Base-by-base conservation (phyloP, 306 rosid species). In the Cajanus cajan region DNA sequence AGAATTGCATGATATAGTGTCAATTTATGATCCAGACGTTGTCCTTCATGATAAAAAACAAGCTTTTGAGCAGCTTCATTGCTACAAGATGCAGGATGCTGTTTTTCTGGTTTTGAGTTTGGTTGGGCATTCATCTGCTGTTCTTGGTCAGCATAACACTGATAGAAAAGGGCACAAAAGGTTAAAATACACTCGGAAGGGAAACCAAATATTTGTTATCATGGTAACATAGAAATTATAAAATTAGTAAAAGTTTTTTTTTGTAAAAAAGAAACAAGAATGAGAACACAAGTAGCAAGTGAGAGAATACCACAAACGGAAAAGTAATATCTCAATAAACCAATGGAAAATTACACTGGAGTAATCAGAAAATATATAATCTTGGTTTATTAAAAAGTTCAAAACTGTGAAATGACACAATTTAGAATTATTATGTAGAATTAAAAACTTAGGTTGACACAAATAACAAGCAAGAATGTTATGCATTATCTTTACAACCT, bases 1-100 rank as follows among this genome's bases (percentile, higher is more conserved):
- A 96, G 90, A 88, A 96, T 88, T 65, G 96, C 92, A 86, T 96
- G 99, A 82, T 96, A 96, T 31, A 96, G 62, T 19, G 94, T 91
- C 87, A 85, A 74, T 34, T 83, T 78, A 79, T 71, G 84, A 65
- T 90, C 91, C 63, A 96, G 84, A 70, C 75, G 82, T 78, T 91
- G 88, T 80, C 88, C 97, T 43, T 90, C 99, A 22, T 93, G 91
- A 81, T 71, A 88, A 88, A 93, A 89, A 68, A 79, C 78, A 84
- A 96, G 89, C 74, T 89, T 93, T 1, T 82, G 87, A 76, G 82
- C 77, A 82, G 85, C 83, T 75, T 84, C 82, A 57, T 77, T 68
- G 69, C 92, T 84, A 74, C 83, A 79, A 82, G 90, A 81, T 77
- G 82, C 68, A 62, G 61, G 74, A 85, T 70, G 68, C 77, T 87